Evolutionary conservation across 2,329 filamentous ascomycete genomes (phyloP).

Genomic region (Penicillium sp.): DNA sequence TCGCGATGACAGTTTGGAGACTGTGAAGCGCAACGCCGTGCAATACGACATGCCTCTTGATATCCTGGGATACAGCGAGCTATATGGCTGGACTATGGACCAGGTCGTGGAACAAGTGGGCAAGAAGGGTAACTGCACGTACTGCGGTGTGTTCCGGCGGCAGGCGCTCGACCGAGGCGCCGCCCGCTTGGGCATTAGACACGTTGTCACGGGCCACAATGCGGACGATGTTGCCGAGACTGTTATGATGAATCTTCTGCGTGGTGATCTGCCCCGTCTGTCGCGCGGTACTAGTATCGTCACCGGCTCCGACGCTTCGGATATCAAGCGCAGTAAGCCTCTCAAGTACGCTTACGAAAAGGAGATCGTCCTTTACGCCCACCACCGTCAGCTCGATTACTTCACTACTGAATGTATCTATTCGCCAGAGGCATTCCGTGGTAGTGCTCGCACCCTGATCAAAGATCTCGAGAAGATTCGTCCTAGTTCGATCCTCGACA

Average conservation of each 20-base stretch:
- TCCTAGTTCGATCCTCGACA: conserved; percentile 90
- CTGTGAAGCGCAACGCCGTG: conserved; percentile 86
- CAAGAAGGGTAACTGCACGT: conserved; percentile 98
- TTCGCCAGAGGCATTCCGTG: conserved; percentile 92
- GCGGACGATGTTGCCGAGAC: conserved; percentile 97
- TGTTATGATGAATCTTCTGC: conserved; percentile 92
- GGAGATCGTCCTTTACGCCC: conserved; percentile 95
- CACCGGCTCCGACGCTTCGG: conserved; percentile 71
- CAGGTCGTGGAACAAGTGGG: conserved; percentile 94
- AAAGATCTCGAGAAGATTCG: conserved; percentile 93
- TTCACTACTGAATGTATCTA: conserved; percentile 99
- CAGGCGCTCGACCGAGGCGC: conserved; percentile 93
- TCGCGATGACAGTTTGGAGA: conserved; percentile 91
- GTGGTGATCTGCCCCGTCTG: conserved; percentile 83
- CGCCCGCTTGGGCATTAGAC: conserved; percentile 78
- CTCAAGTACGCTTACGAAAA: conserved; percentile 99
- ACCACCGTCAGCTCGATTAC: conserved; percentile 95
- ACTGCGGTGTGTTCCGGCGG: conserved; percentile 92
- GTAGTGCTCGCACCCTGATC: conserved; percentile 85
- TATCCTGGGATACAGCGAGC: conserved; percentile 86
- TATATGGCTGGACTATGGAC: conserved; percentile 99
- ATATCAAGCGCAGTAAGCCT: conserved; percentile 93
- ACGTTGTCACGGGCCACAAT: conserved; percentile 97
- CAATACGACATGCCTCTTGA: conserved; percentile 91
- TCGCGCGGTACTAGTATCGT: conserved; percentile 88